phyloP scores from a whole-genome alignment of 2,329 filamentous ascomycete genomes.

The Polytolypa hystricis region DNA sequence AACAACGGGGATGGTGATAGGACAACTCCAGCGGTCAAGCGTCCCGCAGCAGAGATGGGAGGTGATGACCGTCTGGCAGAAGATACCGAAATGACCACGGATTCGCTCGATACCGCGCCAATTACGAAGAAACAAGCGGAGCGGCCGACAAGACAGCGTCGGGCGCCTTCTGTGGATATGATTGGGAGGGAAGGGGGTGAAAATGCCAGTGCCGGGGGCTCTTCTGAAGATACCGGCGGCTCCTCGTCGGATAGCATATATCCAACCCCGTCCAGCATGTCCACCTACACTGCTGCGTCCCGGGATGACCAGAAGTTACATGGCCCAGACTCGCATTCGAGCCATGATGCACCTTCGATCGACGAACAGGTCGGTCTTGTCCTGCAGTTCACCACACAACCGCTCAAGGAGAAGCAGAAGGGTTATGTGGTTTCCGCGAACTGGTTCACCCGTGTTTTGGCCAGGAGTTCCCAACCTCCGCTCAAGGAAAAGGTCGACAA shows the following conservation, averaged over 20 bases:
- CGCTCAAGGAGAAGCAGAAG: constrained; percentile 58
- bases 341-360: constrained; percentile 32
- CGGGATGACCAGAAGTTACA: constrained; percentile 18
- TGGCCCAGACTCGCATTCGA: constrained; percentile 10
- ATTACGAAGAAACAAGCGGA: constrained; percentile 11
- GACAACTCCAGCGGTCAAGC: constrained; percentile 43
- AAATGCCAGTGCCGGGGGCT: constrained; percentile 8
- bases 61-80: constrained; percentile 18
- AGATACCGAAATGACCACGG: constrained; percentile 1
- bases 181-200: constrained; percentile 20
- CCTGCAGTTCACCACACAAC: constrained; percentile 43
- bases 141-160: constrained; percentile 13
- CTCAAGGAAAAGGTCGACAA: constrained; percentile 47
- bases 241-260: constrained; percentile 25
- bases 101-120: constrained; percentile 6
- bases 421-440: constrained; percentile 67
- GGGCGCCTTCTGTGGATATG: constrained; percentile 36
- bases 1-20: constrained; percentile 1
- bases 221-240: constrained; percentile 20
- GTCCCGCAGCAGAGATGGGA: constrained; percentile 45
- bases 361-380: constrained; percentile 69
- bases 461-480: constrained; percentile 50
- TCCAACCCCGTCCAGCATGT: constrained; percentile 29
- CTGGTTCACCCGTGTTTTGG: constrained; percentile 67
- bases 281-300: constrained; percentile 24